Percentiles rank a stretch among this genome's conserved stretches.
These are phyloP conservation scores for Rhizomucor miehei DNA, from an alignment of 371 early-diverging fungal species.

Conservation along the genomic window DNA sequence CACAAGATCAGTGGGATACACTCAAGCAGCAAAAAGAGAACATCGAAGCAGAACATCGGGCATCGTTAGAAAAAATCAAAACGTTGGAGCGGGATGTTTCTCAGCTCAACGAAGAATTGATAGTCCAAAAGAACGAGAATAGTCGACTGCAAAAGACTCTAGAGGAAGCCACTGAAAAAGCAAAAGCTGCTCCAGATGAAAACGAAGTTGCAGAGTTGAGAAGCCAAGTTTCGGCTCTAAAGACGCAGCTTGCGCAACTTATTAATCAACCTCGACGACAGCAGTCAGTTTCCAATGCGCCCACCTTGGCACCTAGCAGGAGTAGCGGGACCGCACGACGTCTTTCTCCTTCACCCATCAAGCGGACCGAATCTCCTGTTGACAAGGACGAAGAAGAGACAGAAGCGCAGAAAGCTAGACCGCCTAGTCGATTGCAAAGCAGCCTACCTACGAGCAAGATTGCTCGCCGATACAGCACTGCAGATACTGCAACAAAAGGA, in stretches of 20 bases:
- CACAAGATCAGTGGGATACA: slow-evolving; percentile 56
- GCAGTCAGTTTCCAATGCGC: slow-evolving; percentile 19
- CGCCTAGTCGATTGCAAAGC: too few species aligned
- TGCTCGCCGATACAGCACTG: slow-evolving; percentile 44
- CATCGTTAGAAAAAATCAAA: slow-evolving; percentile 53
- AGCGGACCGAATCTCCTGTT: slow-evolving; percentile 20
- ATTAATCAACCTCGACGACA: slow-evolving; percentile 37
- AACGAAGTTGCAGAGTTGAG: slow-evolving; percentile 43
- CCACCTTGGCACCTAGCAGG: slow-evolving; percentile 34
- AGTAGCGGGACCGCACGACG: slow-evolving; percentile 22
- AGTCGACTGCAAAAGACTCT: slow-evolving; percentile 52
- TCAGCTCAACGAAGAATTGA: slow-evolving; percentile 56
- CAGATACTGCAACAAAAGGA: slow-evolving; percentile 31
- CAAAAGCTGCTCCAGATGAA: slow-evolving; percentile 33
- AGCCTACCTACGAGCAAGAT: slow-evolving; percentile 13
- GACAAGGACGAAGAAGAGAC: not conserved
- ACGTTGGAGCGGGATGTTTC: slow-evolving; percentile 65
- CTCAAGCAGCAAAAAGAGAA: slow-evolving; percentile 51
- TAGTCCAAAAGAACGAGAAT: slow-evolving; percentile 65
- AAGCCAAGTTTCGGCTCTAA: slow-evolving; percentile 46
- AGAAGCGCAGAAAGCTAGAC: too few species aligned
- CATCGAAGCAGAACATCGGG: slow-evolving; percentile 43
- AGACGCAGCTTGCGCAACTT: slow-evolving; percentile 45
- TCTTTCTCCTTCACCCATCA: slow-evolving; percentile 29
- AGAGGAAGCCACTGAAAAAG: slow-evolving; percentile 35